phyloP scores from a whole-genome alignment of 2,329 filamentous ascomycete species.

The Tolypocladium ophioglossoides region DNA sequence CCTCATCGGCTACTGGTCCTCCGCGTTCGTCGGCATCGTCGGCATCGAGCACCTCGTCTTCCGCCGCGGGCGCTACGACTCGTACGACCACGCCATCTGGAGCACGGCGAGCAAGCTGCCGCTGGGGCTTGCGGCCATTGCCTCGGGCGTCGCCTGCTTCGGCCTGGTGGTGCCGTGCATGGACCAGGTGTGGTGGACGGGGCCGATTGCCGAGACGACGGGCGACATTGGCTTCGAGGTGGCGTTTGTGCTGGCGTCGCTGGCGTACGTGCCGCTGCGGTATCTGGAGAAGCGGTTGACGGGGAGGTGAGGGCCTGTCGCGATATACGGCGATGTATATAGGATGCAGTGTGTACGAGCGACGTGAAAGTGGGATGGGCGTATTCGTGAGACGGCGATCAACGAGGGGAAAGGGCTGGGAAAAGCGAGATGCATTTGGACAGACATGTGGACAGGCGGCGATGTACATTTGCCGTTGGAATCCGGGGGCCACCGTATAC shows the following conservation, averaged over 20 bases:
- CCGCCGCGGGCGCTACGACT: constrained; percentile 29
- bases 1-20: constrained; percentile 49
- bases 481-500: neutral
- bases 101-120: constrained; percentile 33
- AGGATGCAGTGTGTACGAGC: neutral
- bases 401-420: neutral
- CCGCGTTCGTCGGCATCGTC: constrained; percentile 41
- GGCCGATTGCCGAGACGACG: constrained; percentile 46
- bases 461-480: neutral
- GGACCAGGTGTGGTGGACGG: constrained; percentile 50
- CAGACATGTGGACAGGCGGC: no score
- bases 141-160: constrained; percentile 33
- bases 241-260: constrained; percentile 40
- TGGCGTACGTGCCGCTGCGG: constrained; percentile 37
- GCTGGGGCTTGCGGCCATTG: constrained; percentile 34
- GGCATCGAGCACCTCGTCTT: constrained; percentile 38
- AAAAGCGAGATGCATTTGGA: neutral
- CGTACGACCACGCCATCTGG: constrained; percentile 37
- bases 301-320: constrained; percentile 9
- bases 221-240: constrained; percentile 59
- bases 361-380: neutral
- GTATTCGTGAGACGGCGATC: neutral
- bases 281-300: constrained; percentile 30
- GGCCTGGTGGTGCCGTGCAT: constrained; percentile 48
- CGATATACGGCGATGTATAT: neutral